Conservation (phyloP, 495 filamentous ascomycete genomes). For the Xylaria curta region DNA sequence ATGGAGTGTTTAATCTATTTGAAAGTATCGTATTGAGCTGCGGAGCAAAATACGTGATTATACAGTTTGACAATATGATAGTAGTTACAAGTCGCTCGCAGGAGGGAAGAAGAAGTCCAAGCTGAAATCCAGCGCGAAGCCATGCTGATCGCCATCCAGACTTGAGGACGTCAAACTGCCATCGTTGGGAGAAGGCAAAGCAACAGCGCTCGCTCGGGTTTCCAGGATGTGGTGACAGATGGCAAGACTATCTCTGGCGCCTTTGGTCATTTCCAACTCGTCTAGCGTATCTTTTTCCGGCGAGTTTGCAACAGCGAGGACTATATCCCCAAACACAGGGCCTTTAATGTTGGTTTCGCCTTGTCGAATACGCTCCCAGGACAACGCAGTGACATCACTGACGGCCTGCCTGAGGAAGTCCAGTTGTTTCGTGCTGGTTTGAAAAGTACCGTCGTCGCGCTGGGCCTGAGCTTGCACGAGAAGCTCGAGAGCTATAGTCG, state of each 20-base stretch:
- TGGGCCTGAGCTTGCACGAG: constrained; percentile 41
- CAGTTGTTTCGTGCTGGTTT: constrained; percentile 30
- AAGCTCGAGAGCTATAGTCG: constrained; percentile 50
- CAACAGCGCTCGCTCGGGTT: constrained; percentile 16
- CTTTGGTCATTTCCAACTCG: constrained; percentile 35
- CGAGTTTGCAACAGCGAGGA: constrained; percentile 49
- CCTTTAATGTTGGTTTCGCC: constrained; percentile 61
- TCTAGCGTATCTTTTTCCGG: constrained; percentile 34
- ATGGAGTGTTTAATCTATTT: not conserved
- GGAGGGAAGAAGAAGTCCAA: constrained; percentile 36
- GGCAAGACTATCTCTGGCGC: constrained; percentile 40
- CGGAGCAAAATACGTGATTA: not conserved
- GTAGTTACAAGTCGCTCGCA: constrained; percentile 13
- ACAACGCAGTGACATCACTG: constrained; percentile 41
- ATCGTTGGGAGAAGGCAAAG: constrained; percentile 19
- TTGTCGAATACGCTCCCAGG: constrained; percentile 47
- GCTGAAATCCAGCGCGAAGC: constrained; percentile 32
- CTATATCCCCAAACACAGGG: constrained; percentile 55
- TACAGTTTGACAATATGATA: not conserved
- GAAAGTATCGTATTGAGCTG: not conserved
- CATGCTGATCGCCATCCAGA: constrained; percentile 20
- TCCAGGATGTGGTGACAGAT: constrained; percentile 40
- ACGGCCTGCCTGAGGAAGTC: constrained; percentile 46
- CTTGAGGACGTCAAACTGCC: constrained; percentile 27
- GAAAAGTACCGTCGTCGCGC: constrained; percentile 39